These are phyloP conservation scores for Dactylonectria estremocensis DNA, from an alignment of 2,329 filamentous ascomycete genomes.

Conservation along the genomic window DNA sequence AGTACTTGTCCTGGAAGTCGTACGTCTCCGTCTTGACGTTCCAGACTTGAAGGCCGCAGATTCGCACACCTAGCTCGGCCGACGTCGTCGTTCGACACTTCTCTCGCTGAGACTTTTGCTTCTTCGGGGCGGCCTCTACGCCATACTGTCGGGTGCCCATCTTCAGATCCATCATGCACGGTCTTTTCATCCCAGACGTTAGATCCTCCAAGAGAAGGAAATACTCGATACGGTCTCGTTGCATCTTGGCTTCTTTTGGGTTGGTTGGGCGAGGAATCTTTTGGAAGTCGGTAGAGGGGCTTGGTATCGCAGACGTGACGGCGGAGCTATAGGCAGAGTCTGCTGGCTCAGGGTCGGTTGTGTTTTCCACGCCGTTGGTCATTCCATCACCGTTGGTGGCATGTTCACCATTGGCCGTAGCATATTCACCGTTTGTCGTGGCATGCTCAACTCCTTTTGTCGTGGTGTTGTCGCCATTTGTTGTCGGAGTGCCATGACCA, in stretches of 20 bases:
- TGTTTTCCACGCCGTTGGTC: constrained; percentile 2
- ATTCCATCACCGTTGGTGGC: too few relatives aligned
- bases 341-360: constrained; percentile 47
- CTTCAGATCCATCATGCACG: constrained; percentile 97
- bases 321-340: constrained; percentile 52
- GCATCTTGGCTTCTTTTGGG: constrained; percentile 81
- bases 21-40: constrained; percentile 87
- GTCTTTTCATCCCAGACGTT: constrained; percentile 95
- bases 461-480: constrained; percentile 29
- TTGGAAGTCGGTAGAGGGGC: constrained; percentile 54
- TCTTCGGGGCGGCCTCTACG: constrained; percentile 91
- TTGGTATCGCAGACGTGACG: constrained; percentile 55
- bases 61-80: constrained; percentile 88
- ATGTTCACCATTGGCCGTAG: too few relatives aligned
- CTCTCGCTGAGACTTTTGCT: constrained; percentile 90
- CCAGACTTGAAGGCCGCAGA: constrained; percentile 98
- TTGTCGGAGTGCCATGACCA: constrained; percentile 19
- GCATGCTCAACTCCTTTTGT: too few relatives aligned
- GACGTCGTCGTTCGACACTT: constrained; percentile 97
- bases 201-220: constrained; percentile 95
- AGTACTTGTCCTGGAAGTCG: constrained; percentile 99
- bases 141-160: constrained; percentile 99
- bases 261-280: constrained; percentile 76
- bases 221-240: constrained; percentile 83
- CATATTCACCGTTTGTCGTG: too few relatives aligned